These are phyloP conservation scores for Chaetomium olivaceum DNA, from an alignment of 2,329 filamentous ascomycete species.

Conservation along the genomic window DNA sequence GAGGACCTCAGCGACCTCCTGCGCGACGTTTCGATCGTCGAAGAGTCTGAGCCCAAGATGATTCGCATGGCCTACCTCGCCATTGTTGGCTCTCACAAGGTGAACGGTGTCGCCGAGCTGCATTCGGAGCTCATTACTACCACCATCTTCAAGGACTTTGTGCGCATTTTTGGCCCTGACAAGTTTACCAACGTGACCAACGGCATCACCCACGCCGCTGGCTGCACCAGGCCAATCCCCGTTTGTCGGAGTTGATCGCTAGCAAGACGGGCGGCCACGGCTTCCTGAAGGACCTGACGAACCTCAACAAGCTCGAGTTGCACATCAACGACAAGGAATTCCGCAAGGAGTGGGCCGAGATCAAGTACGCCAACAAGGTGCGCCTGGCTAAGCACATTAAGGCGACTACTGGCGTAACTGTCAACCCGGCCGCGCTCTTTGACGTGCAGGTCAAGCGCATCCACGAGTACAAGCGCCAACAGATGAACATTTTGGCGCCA, in stretches of 20 bases:
- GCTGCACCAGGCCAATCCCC: conserved; percentile 96
- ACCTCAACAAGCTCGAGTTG: conserved; percentile 82
- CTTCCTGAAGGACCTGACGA: conserved; percentile 87
- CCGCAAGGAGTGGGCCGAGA: conserved; percentile 91
- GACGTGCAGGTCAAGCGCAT: conserved; percentile 99
- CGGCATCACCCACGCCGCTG: conserved; percentile 95
- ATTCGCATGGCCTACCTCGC: conserved; percentile 95
- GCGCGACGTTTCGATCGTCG: conserved; percentile 88
- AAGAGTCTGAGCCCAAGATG: conserved; percentile 96
- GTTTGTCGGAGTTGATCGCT: conserved; percentile 86
- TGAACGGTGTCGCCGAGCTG: conserved; percentile 96
- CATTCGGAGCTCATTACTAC: conserved; percentile 98
- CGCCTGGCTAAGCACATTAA: conserved; percentile 91
- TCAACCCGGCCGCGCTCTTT: conserved; percentile 87
- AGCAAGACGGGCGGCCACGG: conserved; percentile 80
- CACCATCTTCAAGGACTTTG: conserved; percentile 99
- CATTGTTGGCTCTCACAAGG: conserved; percentile 96
- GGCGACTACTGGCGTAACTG: conserved; percentile 71
- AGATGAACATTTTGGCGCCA: conserved; percentile 97
- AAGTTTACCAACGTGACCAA: conserved; percentile 99
- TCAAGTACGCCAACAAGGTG: conserved; percentile 96
- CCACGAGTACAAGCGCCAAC: conserved; percentile 98
- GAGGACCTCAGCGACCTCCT: conserved; percentile 67
- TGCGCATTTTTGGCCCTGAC: conserved; percentile 89
- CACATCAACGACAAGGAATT: conserved; percentile 84